These are phyloP conservation scores for Cudoniella acicularis DNA, from an alignment of 495 filamentous ascomycete genomes.

Conservation along the genomic window DNA sequence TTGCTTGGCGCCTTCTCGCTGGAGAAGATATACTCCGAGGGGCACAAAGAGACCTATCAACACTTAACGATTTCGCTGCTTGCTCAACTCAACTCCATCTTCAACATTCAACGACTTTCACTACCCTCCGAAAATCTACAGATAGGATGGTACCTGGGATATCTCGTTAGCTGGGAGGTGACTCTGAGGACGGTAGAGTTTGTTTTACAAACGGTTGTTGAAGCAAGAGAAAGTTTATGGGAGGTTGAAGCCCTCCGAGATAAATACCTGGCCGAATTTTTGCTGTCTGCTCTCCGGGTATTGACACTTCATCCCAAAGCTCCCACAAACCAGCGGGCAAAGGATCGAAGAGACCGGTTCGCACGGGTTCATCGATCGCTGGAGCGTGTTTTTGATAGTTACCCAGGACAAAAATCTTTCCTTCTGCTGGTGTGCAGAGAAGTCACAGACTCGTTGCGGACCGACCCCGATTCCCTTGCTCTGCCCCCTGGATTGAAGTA, in stretches of 20 bases:
- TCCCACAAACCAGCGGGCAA: slow-evolving; percentile 23
- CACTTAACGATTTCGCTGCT: slow-evolving; percentile 26
- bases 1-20: slow-evolving; percentile 35
- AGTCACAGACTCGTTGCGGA: slow-evolving; percentile 27
- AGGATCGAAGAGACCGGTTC: slow-evolving; percentile 33
- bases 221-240: slow-evolving; percentile 32
- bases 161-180: slow-evolving; percentile 36
- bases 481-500: slow-evolving; percentile 28
- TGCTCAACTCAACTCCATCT: slow-evolving; percentile 28
- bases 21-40: slow-evolving; percentile 33
- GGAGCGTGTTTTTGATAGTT: slow-evolving; percentile 34
- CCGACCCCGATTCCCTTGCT: slow-evolving; percentile 29
- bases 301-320: slow-evolving; percentile 35
- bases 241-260: slow-evolving; percentile 29
- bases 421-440: slow-evolving; percentile 33
- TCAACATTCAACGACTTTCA: slow-evolving; percentile 33
- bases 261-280: slow-evolving; percentile 32
- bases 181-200: slow-evolving; percentile 33
- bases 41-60: slow-evolving; percentile 27
- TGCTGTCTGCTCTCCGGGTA: slow-evolving; percentile 33
- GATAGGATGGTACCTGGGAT: slow-evolving; percentile 33
- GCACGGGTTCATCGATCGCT: slow-evolving; percentile 30
- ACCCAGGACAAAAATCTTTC: slow-evolving; percentile 31
- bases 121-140: slow-evolving; percentile 30
- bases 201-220: slow-evolving; percentile 30